Conservation (phyloP, 129 eudicot species). For the Deinandra increscens region DNA sequence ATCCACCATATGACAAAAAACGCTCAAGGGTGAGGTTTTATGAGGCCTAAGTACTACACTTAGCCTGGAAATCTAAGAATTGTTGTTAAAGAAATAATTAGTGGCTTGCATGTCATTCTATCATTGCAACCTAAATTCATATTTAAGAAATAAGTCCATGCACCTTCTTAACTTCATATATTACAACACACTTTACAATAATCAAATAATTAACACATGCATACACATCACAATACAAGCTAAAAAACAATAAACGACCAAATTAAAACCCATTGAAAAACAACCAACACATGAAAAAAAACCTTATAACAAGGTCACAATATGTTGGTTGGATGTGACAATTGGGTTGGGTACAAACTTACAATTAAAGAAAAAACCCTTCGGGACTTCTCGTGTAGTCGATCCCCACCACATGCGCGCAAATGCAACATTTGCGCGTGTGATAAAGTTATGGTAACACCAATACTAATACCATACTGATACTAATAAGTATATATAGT, state of each 20-base stretch:
- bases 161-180: background rate
- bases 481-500: too few species aligned
- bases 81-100: too few species aligned
- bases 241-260: conserved; percentile 19
- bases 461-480: conserved; percentile 7
- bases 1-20: too few species aligned
- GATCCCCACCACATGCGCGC: background rate
- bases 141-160: too few species aligned
- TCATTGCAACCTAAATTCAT: too few species aligned
- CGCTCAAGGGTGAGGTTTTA: too few species aligned
- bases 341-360: conserved; percentile 19
- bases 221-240: background rate
- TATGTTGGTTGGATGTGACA: conserved; percentile 30
- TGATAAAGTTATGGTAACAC: background rate
- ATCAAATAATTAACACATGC: conserved; percentile 6
- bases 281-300: conserved; percentile 29
- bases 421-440: background rate
- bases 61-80: too few species aligned
- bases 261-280: conserved; percentile 30
- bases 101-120: too few species aligned
- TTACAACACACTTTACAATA: conserved; percentile 5
- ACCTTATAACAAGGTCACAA: conserved; percentile 22
- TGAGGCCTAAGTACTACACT: too few species aligned
- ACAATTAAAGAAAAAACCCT: background rate
- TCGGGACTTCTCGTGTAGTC: background rate